Conservation (phyloP, 2,329 filamentous ascomycete species). For the Xylariaceae sp. region DNA sequence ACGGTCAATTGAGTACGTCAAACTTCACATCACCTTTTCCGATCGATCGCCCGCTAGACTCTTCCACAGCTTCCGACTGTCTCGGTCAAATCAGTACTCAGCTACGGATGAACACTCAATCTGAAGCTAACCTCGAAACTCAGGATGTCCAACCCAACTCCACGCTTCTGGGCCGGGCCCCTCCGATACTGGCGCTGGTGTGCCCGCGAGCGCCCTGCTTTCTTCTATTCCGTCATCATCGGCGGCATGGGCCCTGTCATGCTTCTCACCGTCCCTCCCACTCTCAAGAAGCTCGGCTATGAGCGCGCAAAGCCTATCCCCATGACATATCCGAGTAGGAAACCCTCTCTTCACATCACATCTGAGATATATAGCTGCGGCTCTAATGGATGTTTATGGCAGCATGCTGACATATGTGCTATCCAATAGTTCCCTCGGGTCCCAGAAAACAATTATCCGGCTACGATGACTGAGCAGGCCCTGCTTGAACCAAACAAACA, state of each 20-base stretch:
- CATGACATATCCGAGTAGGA: slow-evolving; percentile 86
- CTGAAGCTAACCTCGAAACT: slow-evolving; percentile 17
- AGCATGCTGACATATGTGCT: slow-evolving; percentile 18
- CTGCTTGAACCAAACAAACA: too few relatives aligned
- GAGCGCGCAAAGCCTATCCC: slow-evolving; percentile 69
- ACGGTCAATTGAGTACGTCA: slow-evolving; percentile 35
- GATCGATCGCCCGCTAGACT: background rate
- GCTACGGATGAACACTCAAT: background rate
- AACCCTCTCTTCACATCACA: background rate
- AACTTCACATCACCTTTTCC: background rate
- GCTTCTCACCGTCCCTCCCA: slow-evolving; percentile 67
- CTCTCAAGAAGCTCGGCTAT: slow-evolving; percentile 71
- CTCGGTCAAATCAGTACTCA: too few relatives aligned
- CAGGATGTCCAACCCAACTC: slow-evolving; percentile 58
- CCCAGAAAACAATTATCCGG: slow-evolving; percentile 57
- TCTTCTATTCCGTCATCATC: slow-evolving; percentile 81
- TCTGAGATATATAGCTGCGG: background rate
- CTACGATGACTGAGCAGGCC: slow-evolving; percentile 50
- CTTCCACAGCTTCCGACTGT: too few relatives aligned
- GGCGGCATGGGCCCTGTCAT: slow-evolving; percentile 68
- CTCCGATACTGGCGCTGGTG: slow-evolving; percentile 86
- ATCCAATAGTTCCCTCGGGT: slow-evolving; percentile 48
- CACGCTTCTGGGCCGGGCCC: slow-evolving; percentile 80
- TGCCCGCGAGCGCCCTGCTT: slow-evolving; percentile 79
- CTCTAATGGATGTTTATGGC: background rate